Percentiles rank a stretch among this genome's conserved stretches.
These are phyloP conservation scores for Cyclaneusma minus DNA, from an alignment of 2,329 filamentous ascomycete genomes.

Conservation along the genomic window DNA sequence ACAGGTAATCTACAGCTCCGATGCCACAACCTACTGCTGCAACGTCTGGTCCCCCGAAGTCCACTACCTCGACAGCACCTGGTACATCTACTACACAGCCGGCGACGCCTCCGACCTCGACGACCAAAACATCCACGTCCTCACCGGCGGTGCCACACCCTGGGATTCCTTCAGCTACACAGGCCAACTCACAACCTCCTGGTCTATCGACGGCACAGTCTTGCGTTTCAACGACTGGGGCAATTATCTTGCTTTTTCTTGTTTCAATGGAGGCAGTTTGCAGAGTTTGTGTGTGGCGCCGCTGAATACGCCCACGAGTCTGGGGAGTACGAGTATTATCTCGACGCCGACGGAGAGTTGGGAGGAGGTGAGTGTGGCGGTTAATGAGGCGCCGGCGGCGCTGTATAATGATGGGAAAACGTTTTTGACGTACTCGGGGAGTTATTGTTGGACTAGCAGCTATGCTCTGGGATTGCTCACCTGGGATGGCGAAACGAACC, in stretches of 20 bases:
- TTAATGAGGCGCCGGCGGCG: slow-evolving; percentile 38
- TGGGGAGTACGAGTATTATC: slow-evolving; percentile 30
- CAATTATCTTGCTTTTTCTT: slow-evolving; percentile 40
- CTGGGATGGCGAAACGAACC: slow-evolving; percentile 34
- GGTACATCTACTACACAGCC: slow-evolving; percentile 43
- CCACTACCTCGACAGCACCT: slow-evolving; percentile 29
- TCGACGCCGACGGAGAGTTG: slow-evolving; percentile 33
- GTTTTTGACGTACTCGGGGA: slow-evolving; percentile 36
- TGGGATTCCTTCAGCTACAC: slow-evolving; percentile 35
- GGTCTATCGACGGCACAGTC: slow-evolving; percentile 38
- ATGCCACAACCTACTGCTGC: slow-evolving; percentile 29
- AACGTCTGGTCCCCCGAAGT: slow-evolving; percentile 44
- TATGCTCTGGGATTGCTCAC: slow-evolving; percentile 38
- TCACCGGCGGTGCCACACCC: slow-evolving; percentile 33
- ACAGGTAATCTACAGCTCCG: slow-evolving; percentile 33
- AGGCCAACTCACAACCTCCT: slow-evolving; percentile 28
- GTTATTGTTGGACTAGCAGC: slow-evolving; percentile 37
- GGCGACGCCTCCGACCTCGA: slow-evolving; percentile 28
- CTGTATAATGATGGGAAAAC: slow-evolving; percentile 37
- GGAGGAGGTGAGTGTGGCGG: slow-evolving; percentile 31
- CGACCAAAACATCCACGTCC: slow-evolving; percentile 33
- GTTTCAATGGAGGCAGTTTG: slow-evolving; percentile 27
- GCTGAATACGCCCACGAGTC: slow-evolving; percentile 23
- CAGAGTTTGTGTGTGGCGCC: slow-evolving; percentile 25
- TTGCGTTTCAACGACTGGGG: slow-evolving; percentile 28